These are phyloP conservation scores for Colletotrichum noveboracense DNA, from an alignment of 2,329 filamentous ascomycete genomes.

Conservation along the genomic window DNA sequence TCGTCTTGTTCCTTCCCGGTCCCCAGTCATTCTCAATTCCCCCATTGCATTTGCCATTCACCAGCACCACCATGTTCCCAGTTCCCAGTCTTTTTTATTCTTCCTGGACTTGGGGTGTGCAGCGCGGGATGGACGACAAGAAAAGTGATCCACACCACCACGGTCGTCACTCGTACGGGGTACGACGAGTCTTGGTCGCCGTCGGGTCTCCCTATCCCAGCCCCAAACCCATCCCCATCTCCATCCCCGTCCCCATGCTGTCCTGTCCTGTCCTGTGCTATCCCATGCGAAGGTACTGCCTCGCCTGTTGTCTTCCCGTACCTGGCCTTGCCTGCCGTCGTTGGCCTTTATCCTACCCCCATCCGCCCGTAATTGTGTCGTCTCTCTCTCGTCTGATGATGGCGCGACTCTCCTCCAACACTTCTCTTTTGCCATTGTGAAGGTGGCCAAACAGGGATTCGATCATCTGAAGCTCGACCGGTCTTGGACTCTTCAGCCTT, in stretches of 20 bases:
- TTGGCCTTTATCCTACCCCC: not conserved
- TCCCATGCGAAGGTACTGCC: not conserved
- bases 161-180: not conserved
- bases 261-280: not conserved
- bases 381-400: slow-evolving; percentile 15
- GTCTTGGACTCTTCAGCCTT: not conserved
- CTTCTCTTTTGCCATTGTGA: not conserved
- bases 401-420: slow-evolving; percentile 5
- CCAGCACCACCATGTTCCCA: not conserved
- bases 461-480: not conserved
- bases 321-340: not conserved
- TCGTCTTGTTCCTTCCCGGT: not conserved
- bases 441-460: not conserved
- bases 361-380: not conserved
- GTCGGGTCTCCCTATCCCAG: not conserved
- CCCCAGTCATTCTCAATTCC: not conserved
- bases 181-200: not conserved
- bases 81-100: not conserved
- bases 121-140: not conserved
- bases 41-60: not conserved
- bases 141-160: not conserved
- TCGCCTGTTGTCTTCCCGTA: not conserved
- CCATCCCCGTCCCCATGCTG: not conserved
- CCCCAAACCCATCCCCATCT: not conserved
- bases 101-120: not conserved